A percentile compares a stretch with the other conserved stretches of the same genome.
These are phyloP conservation scores for Phytophthora sansomeana DNA, from an alignment of 352 stramenopile species.

Conservation along the genomic window DNA sequence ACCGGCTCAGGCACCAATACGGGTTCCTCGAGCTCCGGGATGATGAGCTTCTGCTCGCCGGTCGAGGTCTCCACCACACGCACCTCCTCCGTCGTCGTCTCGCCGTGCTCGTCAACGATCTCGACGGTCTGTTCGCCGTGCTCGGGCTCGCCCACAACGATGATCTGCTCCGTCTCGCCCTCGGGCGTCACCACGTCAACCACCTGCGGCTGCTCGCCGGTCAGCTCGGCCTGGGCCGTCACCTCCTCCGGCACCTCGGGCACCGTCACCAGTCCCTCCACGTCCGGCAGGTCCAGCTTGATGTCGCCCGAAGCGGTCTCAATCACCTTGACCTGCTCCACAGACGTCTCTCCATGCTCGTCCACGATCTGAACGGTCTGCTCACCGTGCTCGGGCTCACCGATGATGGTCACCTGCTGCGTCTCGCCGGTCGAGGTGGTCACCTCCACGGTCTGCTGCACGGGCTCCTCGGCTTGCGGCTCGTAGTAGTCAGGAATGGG, in stretches of 20 bases:
- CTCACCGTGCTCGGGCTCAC: constrained; percentile 17
- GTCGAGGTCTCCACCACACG: background rate
- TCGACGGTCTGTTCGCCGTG: constrained; percentile 5
- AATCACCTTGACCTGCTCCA: background rate
- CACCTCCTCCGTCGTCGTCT: constrained; percentile 2
- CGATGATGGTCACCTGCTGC: constrained; percentile 15
- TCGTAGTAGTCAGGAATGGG: background rate
- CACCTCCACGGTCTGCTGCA: background rate
- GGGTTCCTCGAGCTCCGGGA: background rate
- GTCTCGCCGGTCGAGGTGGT: background rate
- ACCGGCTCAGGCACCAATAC: no score
- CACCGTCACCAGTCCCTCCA: background rate
- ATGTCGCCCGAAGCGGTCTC: background rate
- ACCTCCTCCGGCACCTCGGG: background rate
- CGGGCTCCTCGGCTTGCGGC: background rate
- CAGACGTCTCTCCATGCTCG: background rate
- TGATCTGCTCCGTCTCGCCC: constrained; percentile 12
- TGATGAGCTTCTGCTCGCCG: constrained; percentile 3
- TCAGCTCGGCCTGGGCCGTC: background rate
- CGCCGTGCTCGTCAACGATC: constrained; percentile 3
- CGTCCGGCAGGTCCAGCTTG: background rate
- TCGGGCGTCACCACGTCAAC: background rate
- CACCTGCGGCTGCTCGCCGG: background rate
- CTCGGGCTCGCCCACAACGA: background rate
- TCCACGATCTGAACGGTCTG: constrained; percentile 15